Percentiles rank a stretch among this genome's conserved stretches.
phyloP scores from a whole-genome alignment of 1,284 basidiomycete species.

The Ganoderma multipileum region DNA sequence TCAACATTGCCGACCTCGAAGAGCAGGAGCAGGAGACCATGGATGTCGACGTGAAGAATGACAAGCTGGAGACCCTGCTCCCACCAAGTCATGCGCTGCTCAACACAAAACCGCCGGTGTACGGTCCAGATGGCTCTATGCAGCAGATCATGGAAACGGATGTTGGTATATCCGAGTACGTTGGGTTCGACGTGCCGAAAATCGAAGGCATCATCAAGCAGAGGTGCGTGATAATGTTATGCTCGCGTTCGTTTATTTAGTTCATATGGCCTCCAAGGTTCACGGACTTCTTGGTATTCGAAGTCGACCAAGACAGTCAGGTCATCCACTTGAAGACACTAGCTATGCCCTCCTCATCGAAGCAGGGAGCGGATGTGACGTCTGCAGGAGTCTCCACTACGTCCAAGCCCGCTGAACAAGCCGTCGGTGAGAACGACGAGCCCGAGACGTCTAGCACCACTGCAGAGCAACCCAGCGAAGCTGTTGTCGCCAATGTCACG shows the following conservation, averaged over 20 bases:
- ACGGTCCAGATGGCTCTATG: constrained; percentile 54
- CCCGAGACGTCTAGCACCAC: neutral
- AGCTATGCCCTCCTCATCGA: constrained; percentile 65
- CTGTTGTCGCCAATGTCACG: neutral
- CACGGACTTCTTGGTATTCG: constrained; percentile 93
- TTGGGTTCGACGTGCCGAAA: constrained; percentile 71
- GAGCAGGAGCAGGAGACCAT: constrained; percentile 8
- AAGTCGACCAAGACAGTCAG: constrained; percentile 82
- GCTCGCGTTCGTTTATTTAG: neutral
- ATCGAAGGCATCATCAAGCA: constrained; percentile 96
- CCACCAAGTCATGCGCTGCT: constrained; percentile 77
- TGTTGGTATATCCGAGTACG: constrained; percentile 92
- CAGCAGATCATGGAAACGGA: constrained; percentile 78
- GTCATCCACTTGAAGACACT: constrained; percentile 83
- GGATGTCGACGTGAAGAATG: constrained; percentile 8
- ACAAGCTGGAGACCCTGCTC: constrained; percentile 55
- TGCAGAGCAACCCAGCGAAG: neutral
- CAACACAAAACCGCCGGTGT: constrained; percentile 58
- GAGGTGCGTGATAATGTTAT: constrained; percentile 58
- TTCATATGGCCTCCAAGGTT: constrained; percentile 61
- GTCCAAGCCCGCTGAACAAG: constrained; percentile 7
- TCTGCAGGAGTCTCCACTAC: constrained; percentile 12
- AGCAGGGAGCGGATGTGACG: constrained; percentile 37
- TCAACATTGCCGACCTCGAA: constrained; percentile 28
- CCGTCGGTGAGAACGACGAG: constrained; percentile 4